phyloP scores from a whole-genome alignment of 768 basidiomycete species.

The Suillus subalutaceus region DNA sequence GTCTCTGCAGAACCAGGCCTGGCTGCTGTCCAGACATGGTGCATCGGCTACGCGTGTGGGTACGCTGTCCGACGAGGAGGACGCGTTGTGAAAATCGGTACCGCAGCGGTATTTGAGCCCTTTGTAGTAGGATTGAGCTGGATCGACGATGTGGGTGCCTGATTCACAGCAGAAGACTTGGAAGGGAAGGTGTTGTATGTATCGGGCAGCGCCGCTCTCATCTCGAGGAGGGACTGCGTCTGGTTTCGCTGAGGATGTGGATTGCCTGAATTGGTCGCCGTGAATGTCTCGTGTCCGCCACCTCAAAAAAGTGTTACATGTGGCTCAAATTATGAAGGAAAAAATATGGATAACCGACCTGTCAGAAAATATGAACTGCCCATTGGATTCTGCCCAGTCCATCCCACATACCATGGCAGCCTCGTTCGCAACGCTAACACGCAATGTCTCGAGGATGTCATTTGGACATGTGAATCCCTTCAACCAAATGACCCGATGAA shows the following conservation, averaged over 20 bases:
- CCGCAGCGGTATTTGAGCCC: conserved; percentile 87
- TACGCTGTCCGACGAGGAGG: conserved; percentile 54
- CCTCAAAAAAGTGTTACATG: conserved; percentile 39
- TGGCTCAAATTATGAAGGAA: conserved; percentile 5
- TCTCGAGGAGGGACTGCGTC: conserved; percentile 95
- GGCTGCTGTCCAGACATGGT: conserved; percentile 91
- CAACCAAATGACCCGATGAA: conserved; percentile 93
- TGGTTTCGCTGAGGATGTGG: conserved; percentile 88
- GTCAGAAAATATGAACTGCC: conserved; percentile 98
- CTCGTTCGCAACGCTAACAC: conserved; percentile 86
- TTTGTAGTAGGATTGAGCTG: conserved; percentile 92
- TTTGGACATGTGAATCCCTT: conserved; percentile 99
- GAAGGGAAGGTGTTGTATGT: conserved; percentile 92
- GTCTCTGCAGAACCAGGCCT: conserved; percentile 98
- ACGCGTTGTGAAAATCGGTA: conserved; percentile 78
- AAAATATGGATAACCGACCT: conserved; percentile 55
- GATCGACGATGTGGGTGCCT: conserved; percentile 96
- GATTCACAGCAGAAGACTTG: conserved; percentile 99
- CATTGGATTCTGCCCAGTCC: conserved; percentile 99
- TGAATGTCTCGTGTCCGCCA: conserved; percentile 99
- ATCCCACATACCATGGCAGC: conserved; percentile 99
- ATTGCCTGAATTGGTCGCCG: conserved; percentile 97
- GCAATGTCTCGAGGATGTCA: conserved; percentile 94
- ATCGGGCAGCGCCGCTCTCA: conserved; percentile 75
- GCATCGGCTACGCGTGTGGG: conserved; percentile 72